A percentile compares a stretch with the other conserved stretches of the same genome.
These are phyloP conservation scores for Triadica sebifera DNA, from an alignment of 345 rosid species.

Conservation along the genomic window DNA sequence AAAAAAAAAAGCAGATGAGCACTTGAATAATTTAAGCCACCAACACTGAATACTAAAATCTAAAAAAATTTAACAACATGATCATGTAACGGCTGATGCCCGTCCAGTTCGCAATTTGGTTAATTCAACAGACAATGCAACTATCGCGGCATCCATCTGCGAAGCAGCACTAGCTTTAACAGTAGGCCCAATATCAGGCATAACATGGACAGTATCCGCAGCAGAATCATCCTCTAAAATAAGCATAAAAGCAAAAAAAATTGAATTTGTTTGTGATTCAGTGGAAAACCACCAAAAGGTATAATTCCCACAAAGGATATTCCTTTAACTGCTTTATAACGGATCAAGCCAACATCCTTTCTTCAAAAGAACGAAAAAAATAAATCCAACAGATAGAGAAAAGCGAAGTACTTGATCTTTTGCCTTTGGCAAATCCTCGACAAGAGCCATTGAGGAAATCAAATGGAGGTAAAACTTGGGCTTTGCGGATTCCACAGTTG, in stretches of 20 bases:
- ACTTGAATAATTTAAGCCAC: conserved; percentile 18
- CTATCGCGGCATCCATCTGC: conserved; percentile 90
- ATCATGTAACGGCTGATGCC: conserved; percentile 64
- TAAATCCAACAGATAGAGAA: neutral
- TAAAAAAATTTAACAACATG: neutral
- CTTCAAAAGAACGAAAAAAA: neutral
- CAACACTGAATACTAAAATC: neutral
- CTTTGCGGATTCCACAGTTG: conserved; percentile 10
- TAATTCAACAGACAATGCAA: conserved; percentile 70
- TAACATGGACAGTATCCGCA: conserved; percentile 45
- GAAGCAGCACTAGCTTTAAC: conserved; percentile 61
- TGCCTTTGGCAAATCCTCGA: conserved; percentile 79
- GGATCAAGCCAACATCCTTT: neutral
- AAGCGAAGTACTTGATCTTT: conserved; percentile 54
- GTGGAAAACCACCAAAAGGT: neutral
- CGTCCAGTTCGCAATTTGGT: conserved; percentile 81
- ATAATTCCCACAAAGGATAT: neutral
- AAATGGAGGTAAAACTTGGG: conserved; percentile 18
- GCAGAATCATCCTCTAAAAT: conserved; percentile 71
- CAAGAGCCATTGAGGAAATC: conserved; percentile 40
- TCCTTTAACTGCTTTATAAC: neutral
- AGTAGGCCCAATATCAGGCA: conserved; percentile 60
- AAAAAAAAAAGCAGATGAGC: conserved; percentile 9
- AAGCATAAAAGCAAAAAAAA: conserved; percentile 8
- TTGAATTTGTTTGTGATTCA: neutral